phyloP scores from a whole-genome alignment of 2,329 filamentous ascomycete genomes.

The Apiospora phragmitis region DNA sequence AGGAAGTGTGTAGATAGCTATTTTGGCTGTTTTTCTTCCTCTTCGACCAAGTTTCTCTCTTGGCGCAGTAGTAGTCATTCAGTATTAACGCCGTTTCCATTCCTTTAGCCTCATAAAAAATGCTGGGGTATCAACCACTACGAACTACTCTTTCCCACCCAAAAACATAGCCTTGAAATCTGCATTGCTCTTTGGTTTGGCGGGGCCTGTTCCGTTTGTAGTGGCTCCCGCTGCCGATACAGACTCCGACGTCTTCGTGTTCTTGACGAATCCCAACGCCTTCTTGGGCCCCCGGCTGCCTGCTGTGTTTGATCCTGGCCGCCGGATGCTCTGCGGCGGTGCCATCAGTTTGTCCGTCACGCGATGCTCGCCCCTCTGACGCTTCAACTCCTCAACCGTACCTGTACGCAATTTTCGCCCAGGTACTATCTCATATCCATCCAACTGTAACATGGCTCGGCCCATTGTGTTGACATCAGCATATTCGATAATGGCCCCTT shows the following conservation, averaged over 20 bases:
- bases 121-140: constrained; percentile 9
- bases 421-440: constrained; percentile 53
- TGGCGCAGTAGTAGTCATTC: neutral
- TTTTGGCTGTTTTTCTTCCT: neutral
- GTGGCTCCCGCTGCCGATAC: constrained; percentile 12
- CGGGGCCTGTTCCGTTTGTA: constrained; percentile 19
- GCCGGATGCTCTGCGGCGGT: constrained; percentile 42
- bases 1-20: neutral
- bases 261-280: constrained; percentile 43
- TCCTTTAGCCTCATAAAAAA: neutral
- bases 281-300: constrained; percentile 37
- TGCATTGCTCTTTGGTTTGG: constrained; percentile 51
- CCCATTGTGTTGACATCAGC: constrained; percentile 69
- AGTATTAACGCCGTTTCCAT: constrained; percentile 4
- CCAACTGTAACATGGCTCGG: constrained; percentile 63
- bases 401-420: constrained; percentile 57
- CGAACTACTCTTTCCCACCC: constrained; percentile 12
- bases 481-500: constrained; percentile 86
- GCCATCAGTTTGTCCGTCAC: constrained; percentile 37
- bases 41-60: neutral
- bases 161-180: constrained; percentile 59
- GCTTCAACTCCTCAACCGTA: constrained; percentile 54
- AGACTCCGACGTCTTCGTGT: constrained; percentile 20
- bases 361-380: constrained; percentile 46
- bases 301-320: constrained; percentile 38